Conservation (phyloP, 164 flowering plant species). For the Piper betle region DNA sequence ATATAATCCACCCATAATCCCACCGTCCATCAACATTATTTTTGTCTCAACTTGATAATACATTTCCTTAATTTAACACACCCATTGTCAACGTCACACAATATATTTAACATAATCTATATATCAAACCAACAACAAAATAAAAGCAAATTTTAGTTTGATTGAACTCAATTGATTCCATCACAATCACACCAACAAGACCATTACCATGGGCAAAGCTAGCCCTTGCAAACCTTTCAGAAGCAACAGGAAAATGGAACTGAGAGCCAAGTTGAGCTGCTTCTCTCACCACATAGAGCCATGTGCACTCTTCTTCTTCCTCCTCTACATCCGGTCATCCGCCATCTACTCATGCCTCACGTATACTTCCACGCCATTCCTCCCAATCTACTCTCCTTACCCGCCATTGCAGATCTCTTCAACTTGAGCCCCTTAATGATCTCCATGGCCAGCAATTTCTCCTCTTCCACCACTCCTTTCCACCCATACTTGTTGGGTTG, state of each 20-base stretch:
- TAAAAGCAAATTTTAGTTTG: too few relatives aligned
- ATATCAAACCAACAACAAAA: too few relatives aligned
- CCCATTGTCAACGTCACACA: too few relatives aligned
- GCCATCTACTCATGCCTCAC: conserved; percentile 45
- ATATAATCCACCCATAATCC: too few relatives aligned
- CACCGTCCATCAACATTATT: too few relatives aligned
- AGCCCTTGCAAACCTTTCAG: too few relatives aligned
- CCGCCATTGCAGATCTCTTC: conserved; percentile 68
- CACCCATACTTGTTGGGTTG: conserved; percentile 33
- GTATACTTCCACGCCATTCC: conserved; percentile 41
- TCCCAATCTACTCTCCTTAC: conserved; percentile 50
- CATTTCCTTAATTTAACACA: too few relatives aligned
- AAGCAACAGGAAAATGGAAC: background rate
- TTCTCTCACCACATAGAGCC: background rate
- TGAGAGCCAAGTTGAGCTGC: background rate
- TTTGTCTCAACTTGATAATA: too few relatives aligned
- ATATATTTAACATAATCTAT: too few relatives aligned
- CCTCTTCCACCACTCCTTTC: conserved; percentile 40
- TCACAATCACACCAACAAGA: too few relatives aligned
- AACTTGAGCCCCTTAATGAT: conserved; percentile 51
- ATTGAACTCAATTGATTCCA: too few relatives aligned
- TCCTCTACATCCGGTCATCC: conserved; percentile 6
- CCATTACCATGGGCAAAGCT: too few relatives aligned
- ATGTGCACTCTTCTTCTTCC: conserved; percentile 1
- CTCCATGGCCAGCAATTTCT: conserved; percentile 56